These are phyloP conservation scores for Clavispora fructus DNA, from an alignment of 805 yeast genomes.

Conservation along the genomic window DNA sequence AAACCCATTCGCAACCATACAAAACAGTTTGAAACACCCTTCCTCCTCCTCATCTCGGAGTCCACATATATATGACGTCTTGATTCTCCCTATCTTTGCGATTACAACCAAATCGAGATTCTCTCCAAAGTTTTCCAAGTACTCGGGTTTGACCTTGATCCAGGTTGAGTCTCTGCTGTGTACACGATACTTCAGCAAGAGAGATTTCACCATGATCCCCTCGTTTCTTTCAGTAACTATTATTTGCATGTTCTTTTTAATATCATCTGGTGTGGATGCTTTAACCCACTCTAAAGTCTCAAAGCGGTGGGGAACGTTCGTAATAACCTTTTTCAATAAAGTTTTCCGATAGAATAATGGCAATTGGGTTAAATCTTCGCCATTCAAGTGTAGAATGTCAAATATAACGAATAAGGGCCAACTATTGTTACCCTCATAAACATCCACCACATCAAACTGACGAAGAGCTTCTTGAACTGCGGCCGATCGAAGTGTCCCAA, in stretches of 20 bases:
- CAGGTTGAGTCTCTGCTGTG: slow-evolving; percentile 64
- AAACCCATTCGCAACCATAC: slow-evolving; percentile 83
- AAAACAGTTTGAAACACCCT: slow-evolving; percentile 56
- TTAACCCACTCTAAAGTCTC: slow-evolving; percentile 41
- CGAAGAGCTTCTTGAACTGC: slow-evolving; percentile 51
- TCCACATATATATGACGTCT: slow-evolving; percentile 72
- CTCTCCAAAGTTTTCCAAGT: slow-evolving; percentile 79
- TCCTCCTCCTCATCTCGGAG: slow-evolving; percentile 42
- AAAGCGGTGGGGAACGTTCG: slow-evolving; percentile 42
- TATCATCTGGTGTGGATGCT: slow-evolving; percentile 45
- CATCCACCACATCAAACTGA: slow-evolving; percentile 22
- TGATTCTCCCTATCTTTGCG: slow-evolving; percentile 72
- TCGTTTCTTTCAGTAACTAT: slow-evolving; percentile 67
- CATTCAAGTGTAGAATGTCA: slow-evolving; percentile 72
- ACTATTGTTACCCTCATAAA: slow-evolving; percentile 22
- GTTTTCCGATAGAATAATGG: slow-evolving; percentile 54
- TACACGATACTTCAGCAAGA: slow-evolving; percentile 51
- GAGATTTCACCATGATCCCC: slow-evolving; percentile 75
- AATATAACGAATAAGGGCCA: slow-evolving; percentile 61
- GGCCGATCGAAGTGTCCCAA: slow-evolving; percentile 71
- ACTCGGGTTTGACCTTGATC: slow-evolving; percentile 91
- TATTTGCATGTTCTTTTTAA: slow-evolving; percentile 48
- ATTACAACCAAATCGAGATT: slow-evolving; percentile 72
- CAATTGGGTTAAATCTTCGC: slow-evolving; percentile 47
- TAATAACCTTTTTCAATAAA: slow-evolving; percentile 42